Evolutionary conservation across 495 filamentous ascomycete species (phyloP).

Genomic region (Cudoniella acicularis): DNA sequence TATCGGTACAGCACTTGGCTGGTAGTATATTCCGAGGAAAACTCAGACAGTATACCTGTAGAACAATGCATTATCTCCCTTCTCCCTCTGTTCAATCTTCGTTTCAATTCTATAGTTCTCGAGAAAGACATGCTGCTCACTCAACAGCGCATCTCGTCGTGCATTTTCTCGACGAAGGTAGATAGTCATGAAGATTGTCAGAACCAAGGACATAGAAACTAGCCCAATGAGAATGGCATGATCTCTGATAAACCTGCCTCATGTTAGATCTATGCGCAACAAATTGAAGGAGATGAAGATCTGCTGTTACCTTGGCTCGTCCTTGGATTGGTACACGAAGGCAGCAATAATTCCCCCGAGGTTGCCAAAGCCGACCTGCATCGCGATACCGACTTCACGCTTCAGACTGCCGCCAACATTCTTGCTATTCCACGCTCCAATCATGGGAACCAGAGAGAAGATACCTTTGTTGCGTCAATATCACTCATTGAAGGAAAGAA

Average conservation of each 20-base stretch:
- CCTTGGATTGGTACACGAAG: conserved; percentile 59
- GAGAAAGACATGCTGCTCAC: neutral
- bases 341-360: conserved; percentile 65
- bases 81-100: conserved; percentile 13
- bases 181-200: conserved; percentile 14
- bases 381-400: conserved; percentile 70
- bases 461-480: conserved; percentile 53
- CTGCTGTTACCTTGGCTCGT: conserved; percentile 51
- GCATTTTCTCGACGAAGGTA: conserved; percentile 12
- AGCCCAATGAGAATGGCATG: conserved; percentile 27
- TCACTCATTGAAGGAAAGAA: conserved; percentile 44
- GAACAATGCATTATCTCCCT: conserved; percentile 16
- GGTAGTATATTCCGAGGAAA: neutral
- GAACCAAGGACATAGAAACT: conserved; percentile 9
- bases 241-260: conserved; percentile 13
- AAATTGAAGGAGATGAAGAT: neutral
- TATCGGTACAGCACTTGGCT: neutral
- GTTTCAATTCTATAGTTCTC: conserved; percentile 9
- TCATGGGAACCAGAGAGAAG: conserved; percentile 70
- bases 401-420: conserved; percentile 79
- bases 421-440: conserved; percentile 77
- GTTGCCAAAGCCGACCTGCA: conserved; percentile 79
- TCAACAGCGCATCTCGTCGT: conserved; percentile 4
- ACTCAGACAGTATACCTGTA: conserved; percentile 13
- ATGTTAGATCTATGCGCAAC: neutral